Evolutionary conservation across 192 early-diverging fungal genomes (phyloP), one percentile per base, ranked within the genome.

Genomic region (Oehlia diaphana): DNA sequence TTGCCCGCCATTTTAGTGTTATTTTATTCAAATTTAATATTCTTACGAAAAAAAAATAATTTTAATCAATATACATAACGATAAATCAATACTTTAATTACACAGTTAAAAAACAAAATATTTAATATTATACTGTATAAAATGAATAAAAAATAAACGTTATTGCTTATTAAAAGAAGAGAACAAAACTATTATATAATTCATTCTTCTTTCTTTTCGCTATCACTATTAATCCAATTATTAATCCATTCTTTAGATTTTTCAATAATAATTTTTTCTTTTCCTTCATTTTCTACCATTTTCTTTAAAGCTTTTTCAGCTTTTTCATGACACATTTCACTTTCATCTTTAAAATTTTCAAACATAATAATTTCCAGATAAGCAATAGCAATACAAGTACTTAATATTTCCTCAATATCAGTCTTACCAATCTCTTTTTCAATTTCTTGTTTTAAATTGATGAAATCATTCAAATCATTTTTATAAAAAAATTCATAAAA

Each of bases 281-380:
- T 58, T 19, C 3, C 19, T 58, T 58, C 53, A 19, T 58, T 14
- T 58, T 14, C 16, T 19, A 58, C 14, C 1, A 66, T 31, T 66
- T 31, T 66, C 23, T 66, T 66, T 72, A 72, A 72, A 47, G 42
- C 71, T 9, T 23, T 49, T 49, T 72, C 47, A 16, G 71, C 71
- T 49, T 72, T 72, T 72, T 72, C 71, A 49, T 72, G 21, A 72
- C 71, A 72, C 44, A 72, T 23, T 50, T 72, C 71, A 28, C 71
- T 16, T 49, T 72, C 71, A 37, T 72, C 71, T 14, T 37, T 72
- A 47, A 72, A 72, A 14, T 68, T 37, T 49, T 49, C 47, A 66
- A 26, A 31, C 42, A 72, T 47, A 12, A 72, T 44, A 49, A 72
- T 21, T 49, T 72, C 37, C 10, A 72, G 47, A 72, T 72, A 72